Base-by-base conservation (phyloP, 495 filamentous ascomycete species). In the Lineolata rhizophorae region DNA sequence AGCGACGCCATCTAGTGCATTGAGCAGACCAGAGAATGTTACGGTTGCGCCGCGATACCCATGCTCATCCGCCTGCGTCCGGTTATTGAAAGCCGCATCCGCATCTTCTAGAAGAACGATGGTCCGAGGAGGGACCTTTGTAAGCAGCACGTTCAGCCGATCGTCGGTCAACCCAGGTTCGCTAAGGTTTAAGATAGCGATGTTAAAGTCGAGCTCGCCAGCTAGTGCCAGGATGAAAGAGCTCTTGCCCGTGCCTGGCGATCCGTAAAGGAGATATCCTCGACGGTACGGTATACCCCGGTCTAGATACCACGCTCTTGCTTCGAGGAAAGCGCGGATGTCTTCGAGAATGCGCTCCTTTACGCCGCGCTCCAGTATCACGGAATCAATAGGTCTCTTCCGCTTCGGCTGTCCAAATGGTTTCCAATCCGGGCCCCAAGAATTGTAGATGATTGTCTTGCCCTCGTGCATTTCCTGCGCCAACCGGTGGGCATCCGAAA, bases 151-250 rank as follows among this genome's bases (percentile, higher is more conserved):
- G 31, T 84, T 82, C 17, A 97, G 61, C 33, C 82, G 70, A 45
- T 97, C 87, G 37, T 97, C 87, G 12, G 83, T 94, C 27, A 97
- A 58, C 8, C 87, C 87, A 2, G 82, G 67, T 54, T 95, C 80
- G 48, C 80, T 91, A 3, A 97, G 62, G 43, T 94, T 94, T 29
- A 97, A 57, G 49, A 94, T 78, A 27, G 84, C 81, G 41, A 97
- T 87, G 42, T 80, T 79, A 52, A 91, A 95, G 45, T 95, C 78
- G 32, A 97, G 53, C 38, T 84, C 70, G 9, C 83, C 90, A 1
- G 87, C 87, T 18, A 97, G 56, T 2, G 90, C 84, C 54, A 93
- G 84, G 30, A 95, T 90, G 49, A 97, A 95, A 1, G 79, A 90
- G 41, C 74, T 93, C 52, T 97, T 97, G 14, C 87, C 87, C 11